Evolutionary conservation across 306 rosid species (phyloP).

Genomic region (Glycine soja): DNA sequence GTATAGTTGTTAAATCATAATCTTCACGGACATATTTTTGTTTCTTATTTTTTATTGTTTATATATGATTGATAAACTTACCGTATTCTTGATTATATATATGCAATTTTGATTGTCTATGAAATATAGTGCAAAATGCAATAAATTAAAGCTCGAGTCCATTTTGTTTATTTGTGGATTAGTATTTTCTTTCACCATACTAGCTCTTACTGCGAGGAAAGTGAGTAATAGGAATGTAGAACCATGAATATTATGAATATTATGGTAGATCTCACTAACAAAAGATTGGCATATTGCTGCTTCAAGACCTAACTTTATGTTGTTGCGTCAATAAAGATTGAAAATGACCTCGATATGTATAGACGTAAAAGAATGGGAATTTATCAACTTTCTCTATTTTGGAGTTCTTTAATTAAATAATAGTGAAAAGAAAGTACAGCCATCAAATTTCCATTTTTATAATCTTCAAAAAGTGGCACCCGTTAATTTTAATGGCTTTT

Average conservation of each 20-base stretch:
- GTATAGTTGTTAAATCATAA: too few relatives aligned
- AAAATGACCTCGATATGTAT: conserved; percentile 35
- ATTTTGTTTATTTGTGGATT: neutral
- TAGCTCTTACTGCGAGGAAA: conserved; percentile 14
- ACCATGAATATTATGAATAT: conserved; percentile 18
- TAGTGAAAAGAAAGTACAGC: neutral
- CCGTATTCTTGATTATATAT: too few relatives aligned
- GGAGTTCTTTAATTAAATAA: conserved; percentile 29
- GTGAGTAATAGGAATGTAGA: conserved; percentile 21
- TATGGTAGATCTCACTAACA: conserved; percentile 35
- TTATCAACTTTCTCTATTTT: conserved; percentile 20
- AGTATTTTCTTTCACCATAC: conserved; percentile 1
- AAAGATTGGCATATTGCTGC: conserved; percentile 42
- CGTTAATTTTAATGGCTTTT: neutral
- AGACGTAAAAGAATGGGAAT: neutral
- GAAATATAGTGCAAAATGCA: conserved; percentile 33
- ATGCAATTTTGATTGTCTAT: neutral
- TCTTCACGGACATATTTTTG: too few relatives aligned
- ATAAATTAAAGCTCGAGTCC: neutral
- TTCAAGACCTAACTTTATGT: conserved; percentile 48
- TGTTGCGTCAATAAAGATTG: conserved; percentile 34
- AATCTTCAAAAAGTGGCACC: neutral
- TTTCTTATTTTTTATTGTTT: too few relatives aligned
- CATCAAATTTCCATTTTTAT: conserved; percentile 23
- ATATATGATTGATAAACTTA: too few relatives aligned